These are phyloP conservation scores for Hanseniaspora nectarophila DNA, from an alignment of 805 yeast species.

Conservation along the genomic window DNA sequence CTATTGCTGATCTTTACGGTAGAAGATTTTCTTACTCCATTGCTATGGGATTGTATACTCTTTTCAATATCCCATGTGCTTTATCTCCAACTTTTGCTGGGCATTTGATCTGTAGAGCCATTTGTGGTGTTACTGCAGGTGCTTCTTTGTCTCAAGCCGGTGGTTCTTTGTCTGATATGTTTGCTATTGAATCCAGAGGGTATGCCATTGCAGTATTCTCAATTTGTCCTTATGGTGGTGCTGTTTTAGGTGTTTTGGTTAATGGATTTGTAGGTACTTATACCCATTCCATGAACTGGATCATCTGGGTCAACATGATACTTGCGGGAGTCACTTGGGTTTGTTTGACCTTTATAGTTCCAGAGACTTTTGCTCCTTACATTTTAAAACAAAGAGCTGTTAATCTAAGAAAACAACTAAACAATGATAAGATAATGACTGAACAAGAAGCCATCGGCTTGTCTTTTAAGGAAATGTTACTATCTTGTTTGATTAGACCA, in stretches of 20 bases:
- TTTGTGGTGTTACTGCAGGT: conserved; percentile 76
- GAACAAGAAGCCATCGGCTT: conserved; percentile 81
- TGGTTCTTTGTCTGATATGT: conserved; percentile 83
- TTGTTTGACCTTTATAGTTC: conserved; percentile 42
- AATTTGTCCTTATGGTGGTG: conserved; percentile 87
- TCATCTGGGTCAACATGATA: conserved; percentile 87
- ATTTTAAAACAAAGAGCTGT: conserved; percentile 57
- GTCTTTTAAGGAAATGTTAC: conserved; percentile 53
- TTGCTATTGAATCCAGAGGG: conserved; percentile 70
- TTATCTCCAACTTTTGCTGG: conserved; percentile 72
- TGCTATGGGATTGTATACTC: conserved; percentile 59
- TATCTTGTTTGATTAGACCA: conserved; percentile 69
- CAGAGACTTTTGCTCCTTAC: conserved; percentile 88
- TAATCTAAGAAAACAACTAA: conserved; percentile 62
- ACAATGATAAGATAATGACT: conserved; percentile 75
- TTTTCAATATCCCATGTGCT: conserved; percentile 82
- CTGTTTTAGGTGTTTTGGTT: conserved; percentile 77
- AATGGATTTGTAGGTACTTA: conserved; percentile 74
- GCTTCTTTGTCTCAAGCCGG: conserved; percentile 80
- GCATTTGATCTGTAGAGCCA: conserved; percentile 66
- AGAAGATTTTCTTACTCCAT: conserved; percentile 72
- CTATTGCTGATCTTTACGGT: conserved; percentile 74
- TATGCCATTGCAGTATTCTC: conserved; percentile 84
- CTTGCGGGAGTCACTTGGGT: conserved; percentile 81
- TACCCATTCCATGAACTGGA: conserved; percentile 53